Evolutionary conservation across 768 basidiomycete species (phyloP), one percentile per base, ranked within the genome.

Genomic region (Lactarius pseudohatsudake): DNA sequence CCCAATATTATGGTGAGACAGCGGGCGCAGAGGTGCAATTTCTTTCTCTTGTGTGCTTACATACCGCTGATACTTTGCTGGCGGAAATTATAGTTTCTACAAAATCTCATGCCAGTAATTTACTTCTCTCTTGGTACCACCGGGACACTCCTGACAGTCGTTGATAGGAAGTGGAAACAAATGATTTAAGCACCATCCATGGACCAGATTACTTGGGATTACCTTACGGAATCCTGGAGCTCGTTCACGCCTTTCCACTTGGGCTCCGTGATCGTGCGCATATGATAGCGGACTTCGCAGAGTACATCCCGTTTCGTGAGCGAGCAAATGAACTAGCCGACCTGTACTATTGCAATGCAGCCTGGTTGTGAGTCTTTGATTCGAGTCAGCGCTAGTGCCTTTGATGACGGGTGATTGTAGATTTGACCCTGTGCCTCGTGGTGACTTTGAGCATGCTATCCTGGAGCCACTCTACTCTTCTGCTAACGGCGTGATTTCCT

Each of bases 221-320:
- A 41, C 81, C 83, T 10, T 59, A 61, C 13, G 81, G 83, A 63
- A 77, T 85, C 30, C 65, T 81, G 26, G 76, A 79, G 18, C 77
- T 85, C 9, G 78, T 79, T 70, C 75, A 80, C 53, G 78, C 84
- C 5, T 85, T 83, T 69, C 84, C 84, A 10, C 79, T 84, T 36
- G 84, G 84, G 22, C 65, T 81, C 59, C 77, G 74, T 40, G 80
- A 80, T 53, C 76, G 75, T 50, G 74, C 73, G 15, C 77, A 80
- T 68, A 70, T 72, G 55, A 82, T 79, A 56, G 67, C 67, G 3
- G 64, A 77, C 30, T 84, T 85, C 63, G 53, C 71, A 4, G 70
- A 75, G 0, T 83, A 79, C 66, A 69, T 85, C 9, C 83, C 85
- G 3, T 34, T 74, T 7, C 78, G 72, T 45, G 75, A 77, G 58